These are phyloP conservation scores for Candida gorgasii DNA, from an alignment of 805 yeast genomes.

Conservation along the genomic window DNA sequence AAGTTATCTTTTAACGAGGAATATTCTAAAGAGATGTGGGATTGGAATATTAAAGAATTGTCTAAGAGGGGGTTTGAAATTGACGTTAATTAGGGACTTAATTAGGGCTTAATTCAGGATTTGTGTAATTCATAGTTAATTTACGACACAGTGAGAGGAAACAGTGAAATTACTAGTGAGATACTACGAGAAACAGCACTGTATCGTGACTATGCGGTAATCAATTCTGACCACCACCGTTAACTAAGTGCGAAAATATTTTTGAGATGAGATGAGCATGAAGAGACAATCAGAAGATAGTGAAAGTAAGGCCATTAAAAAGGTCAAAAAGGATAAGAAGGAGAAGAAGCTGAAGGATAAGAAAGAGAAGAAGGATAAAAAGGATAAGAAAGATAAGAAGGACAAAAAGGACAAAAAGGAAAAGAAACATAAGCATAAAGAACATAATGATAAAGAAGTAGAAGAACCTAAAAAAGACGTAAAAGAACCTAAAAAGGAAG, in stretches of 20 bases:
- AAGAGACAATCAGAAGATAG: slow-evolving; percentile 18
- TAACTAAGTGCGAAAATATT: no score
- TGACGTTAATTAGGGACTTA: no score
- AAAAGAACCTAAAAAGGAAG: slow-evolving; percentile 31
- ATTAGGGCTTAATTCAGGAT: no score
- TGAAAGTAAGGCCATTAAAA: slow-evolving; percentile 10
- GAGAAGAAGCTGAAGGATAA: slow-evolving; percentile 19
- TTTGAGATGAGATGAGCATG: slow-evolving; percentile 14
- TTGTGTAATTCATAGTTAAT: no score
- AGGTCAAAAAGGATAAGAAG: slow-evolving; percentile 12
- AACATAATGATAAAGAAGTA: slow-evolving; percentile 33
- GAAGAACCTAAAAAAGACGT: slow-evolving; percentile 19
- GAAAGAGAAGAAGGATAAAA: slow-evolving; percentile 13
- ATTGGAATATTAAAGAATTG: slow-evolving; percentile 19
- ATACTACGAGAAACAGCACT: no score
- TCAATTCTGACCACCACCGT: no score
- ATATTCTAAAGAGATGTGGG: slow-evolving; percentile 29
- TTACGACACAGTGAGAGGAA: no score
- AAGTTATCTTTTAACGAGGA: slow-evolving; percentile 23
- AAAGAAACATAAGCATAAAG: neutral
- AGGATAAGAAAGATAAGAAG: slow-evolving; percentile 19
- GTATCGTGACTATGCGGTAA: no score
- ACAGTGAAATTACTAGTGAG: no score
- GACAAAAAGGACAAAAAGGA: slow-evolving; percentile 11
- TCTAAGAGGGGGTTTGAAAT: slow-evolving; percentile 10